Percentiles rank a stretch among this genome's conserved stretches.
phyloP scores from a whole-genome alignment of 179 eudicot genomes.

The Spinacia oleracea region DNA sequence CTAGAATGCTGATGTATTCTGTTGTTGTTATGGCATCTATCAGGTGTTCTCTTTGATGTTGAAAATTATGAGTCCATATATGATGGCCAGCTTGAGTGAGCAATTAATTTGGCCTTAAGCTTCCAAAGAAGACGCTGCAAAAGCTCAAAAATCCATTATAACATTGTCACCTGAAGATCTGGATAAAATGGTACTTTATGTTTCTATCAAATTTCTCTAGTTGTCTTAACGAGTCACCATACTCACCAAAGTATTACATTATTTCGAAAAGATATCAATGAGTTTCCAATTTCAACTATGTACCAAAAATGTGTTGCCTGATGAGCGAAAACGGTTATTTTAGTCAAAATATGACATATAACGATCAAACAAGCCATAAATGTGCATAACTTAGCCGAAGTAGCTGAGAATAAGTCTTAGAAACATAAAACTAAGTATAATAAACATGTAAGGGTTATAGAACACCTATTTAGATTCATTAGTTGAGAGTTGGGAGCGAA shows the following conservation, averaged over 20 bases:
- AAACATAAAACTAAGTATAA: no score
- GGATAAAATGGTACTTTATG: conserved; percentile 77
- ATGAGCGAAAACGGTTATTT: no score
- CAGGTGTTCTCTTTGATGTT: conserved; percentile 96
- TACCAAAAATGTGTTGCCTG: neutral
- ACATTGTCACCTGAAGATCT: conserved; percentile 83
- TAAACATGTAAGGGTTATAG: no score
- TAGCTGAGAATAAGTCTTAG: no score
- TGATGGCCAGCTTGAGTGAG: conserved; percentile 97
- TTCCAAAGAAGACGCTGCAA: conserved; percentile 90
- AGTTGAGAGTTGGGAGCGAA: no score
- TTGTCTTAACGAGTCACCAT: neutral
- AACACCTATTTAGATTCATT: no score
- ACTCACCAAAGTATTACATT: neutral
- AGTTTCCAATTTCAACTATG: neutral
- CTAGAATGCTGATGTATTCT: neutral
- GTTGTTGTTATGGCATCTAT: conserved; percentile 20
- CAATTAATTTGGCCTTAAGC: conserved; percentile 93
- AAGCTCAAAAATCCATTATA: conserved; percentile 96
- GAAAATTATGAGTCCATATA: conserved; percentile 93
- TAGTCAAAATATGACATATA: no score
- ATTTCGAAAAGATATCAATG: neutral
- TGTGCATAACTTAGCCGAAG: no score
- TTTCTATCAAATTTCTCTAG: neutral
- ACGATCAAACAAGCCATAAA: no score